Base-by-base conservation (phyloP, 2,329 filamentous ascomycete species). In the Arthroderma sp. region DNA sequence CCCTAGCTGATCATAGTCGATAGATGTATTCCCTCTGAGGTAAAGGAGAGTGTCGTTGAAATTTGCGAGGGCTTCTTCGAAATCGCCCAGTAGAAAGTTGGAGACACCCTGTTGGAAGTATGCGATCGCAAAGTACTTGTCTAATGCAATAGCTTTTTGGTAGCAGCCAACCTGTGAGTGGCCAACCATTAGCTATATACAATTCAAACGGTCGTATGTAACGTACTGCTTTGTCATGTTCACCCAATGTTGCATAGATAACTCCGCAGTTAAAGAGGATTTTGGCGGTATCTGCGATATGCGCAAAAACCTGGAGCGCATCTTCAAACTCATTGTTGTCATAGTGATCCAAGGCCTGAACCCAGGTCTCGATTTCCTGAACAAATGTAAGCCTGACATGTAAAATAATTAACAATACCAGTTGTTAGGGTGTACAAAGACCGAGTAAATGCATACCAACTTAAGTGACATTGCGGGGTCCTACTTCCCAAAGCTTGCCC, bases 91-190 rank as follows among this genome's bases (percentile, higher is more conserved):
- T 41, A 98, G 72, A 64, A 98, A 98, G 63, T 96, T 98, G 45
- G 91, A 96, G 11, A 98, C 91, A 37, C 91, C 91, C 65, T 96
- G 86, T 60, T 98, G 91, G 64, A 98, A 98, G 63, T 96, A 96
- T 48, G 91, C 89, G 47, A 98, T 87, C 46, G 91, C 91, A 38
- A 98, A 82, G 61, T 96, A 98, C 61, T 91, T 84, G 59, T 98
- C 91, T 46, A 95, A 74, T 51, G 80, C 76, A 55, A 94, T 84
- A 40, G 91, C 88, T 61, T 84, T 80, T 69, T 95, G 88, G 62
- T 95, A 98, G 65, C 81, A 91, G 65, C 94, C 84, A 53, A 98
- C 85, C 88, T 95, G 57, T 10, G 4, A 22, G 15, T 22, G 15
- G 15, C 15, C 15, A 22, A n/a, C 10, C 6, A 7, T 10, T 29